phyloP scores from a whole-genome alignment of 768 basidiomycete genomes.

The Tylopilus felleus region DNA sequence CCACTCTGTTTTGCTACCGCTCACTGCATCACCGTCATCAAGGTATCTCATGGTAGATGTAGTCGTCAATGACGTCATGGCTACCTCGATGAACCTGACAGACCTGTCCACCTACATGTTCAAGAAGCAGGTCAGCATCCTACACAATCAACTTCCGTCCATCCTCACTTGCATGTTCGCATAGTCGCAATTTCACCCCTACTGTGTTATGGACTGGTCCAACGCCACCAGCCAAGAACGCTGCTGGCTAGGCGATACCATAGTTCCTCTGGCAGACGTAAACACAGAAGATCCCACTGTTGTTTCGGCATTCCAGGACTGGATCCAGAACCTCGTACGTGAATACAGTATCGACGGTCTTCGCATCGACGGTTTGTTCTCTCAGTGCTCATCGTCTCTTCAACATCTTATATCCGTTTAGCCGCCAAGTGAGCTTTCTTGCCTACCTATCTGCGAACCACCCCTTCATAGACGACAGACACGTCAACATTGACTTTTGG shows the following conservation, averaged over 20 bases:
- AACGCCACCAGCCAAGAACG: conserved; percentile 68
- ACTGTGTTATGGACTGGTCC: conserved; percentile 69
- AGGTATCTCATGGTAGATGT: conserved; percentile 84
- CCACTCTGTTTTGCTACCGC: background rate
- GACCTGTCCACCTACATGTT: conserved; percentile 67
- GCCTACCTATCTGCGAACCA: background rate
- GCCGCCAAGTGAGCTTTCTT: conserved; percentile 32
- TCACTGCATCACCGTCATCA: background rate
- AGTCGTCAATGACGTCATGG: conserved; percentile 85
- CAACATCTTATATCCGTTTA: conserved; percentile 6
- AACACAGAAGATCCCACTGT: conserved; percentile 71
- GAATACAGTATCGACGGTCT: conserved; percentile 82
- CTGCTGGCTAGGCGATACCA: conserved; percentile 82
- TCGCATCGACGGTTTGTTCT: conserved; percentile 64
- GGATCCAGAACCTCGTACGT: conserved; percentile 66
- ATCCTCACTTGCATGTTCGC: conserved; percentile 3
- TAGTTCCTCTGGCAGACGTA: conserved; percentile 73
- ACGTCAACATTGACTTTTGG: conserved; percentile 77
- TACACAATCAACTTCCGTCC: background rate
- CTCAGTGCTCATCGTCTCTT: background rate
- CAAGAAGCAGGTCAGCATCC: conserved; percentile 49
- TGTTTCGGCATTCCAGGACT: conserved; percentile 56
- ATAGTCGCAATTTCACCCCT: conserved; percentile 71
- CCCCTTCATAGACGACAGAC: conserved; percentile 35
- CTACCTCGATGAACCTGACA: conserved; percentile 52